Conservation (phyloP, 1,284 basidiomycete species). For the Sanghuangporus sanghuang region DNA sequence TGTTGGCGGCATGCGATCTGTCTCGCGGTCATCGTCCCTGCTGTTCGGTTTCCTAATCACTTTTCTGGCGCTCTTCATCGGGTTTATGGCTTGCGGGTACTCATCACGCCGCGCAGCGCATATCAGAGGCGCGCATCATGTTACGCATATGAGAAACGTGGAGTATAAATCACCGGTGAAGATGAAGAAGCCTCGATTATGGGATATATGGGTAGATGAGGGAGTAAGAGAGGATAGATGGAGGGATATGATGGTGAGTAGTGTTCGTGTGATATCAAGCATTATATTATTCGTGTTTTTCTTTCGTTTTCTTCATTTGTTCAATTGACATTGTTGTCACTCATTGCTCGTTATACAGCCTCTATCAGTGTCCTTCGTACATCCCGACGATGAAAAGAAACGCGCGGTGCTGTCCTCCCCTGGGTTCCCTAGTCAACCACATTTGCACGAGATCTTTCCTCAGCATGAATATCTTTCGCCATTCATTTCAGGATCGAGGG, state of each 20-base stretch:
- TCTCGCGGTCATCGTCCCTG: constrained; percentile 22
- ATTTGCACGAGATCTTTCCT: neutral
- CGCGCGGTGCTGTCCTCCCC: neutral
- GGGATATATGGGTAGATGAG: constrained; percentile 11
- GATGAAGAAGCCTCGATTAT: constrained; percentile 4
- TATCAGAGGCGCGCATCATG: neutral
- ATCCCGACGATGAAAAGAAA: neutral
- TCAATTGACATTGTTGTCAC: neutral
- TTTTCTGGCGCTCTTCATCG: constrained; percentile 51
- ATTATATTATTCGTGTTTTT: neutral
- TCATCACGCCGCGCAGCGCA: constrained; percentile 33
- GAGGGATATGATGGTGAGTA: constrained; percentile 14
- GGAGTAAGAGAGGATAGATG: constrained; percentile 1
- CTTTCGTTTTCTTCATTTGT: neutral
- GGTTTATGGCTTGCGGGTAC: constrained; percentile 53
- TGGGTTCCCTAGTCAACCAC: neutral
- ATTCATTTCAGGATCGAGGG: neutral
- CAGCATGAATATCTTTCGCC: constrained; percentile 7
- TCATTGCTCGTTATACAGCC: neutral
- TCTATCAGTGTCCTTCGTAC: neutral
- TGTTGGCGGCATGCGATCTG: neutral
- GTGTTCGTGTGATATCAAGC: neutral
- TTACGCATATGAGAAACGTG: neutral
- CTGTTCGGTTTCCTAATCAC: constrained; percentile 58
- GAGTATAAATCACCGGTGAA: neutral